A percentile compares a stretch with the other conserved stretches of the same genome.
Conservation (phyloP, 1,139 yeast genomes). For the Pichia sp. region DNA sequence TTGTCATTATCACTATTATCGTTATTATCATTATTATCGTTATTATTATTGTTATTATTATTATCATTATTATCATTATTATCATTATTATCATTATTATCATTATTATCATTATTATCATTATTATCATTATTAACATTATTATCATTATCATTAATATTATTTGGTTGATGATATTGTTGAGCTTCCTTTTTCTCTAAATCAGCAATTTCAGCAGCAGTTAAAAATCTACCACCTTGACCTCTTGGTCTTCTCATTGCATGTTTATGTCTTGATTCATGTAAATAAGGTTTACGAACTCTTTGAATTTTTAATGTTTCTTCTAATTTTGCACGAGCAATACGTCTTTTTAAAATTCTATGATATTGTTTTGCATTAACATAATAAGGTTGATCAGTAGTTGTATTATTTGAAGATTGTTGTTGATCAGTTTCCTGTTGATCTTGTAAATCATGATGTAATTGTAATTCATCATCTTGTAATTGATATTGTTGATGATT, state of each 20-base stretch:
- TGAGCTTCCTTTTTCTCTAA: conserved; percentile 51
- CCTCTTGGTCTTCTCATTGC: conserved; percentile 99
- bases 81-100: background rate
- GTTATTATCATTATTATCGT: no score
- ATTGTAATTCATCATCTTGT: background rate
- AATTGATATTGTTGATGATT: background rate
- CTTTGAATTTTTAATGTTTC: conserved; percentile 82
- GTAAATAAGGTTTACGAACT: conserved; percentile 89
- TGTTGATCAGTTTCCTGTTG: background rate
- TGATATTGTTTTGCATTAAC: conserved; percentile 98
- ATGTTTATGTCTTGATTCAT: conserved; percentile 96
- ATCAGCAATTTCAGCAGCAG: conserved; percentile 95
- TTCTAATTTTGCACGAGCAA: conserved; percentile 89
- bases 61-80: background rate
- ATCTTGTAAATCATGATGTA: background rate
- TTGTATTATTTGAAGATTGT: conserved; percentile 5
- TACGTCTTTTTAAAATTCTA: conserved; percentile 83
- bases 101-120: no score
- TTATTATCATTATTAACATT: background rate
- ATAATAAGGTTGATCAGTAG: conserved; percentile 80
- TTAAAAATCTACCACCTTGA: conserved; percentile 93
- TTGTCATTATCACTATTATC: background rate
- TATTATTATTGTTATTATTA: background rate
- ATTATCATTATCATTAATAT: background rate
- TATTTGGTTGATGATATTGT: background rate